Evolutionary conservation across 1,284 basidiomycete genomes (phyloP).

Genomic region (Sanghuangporus sanghuang): DNA sequence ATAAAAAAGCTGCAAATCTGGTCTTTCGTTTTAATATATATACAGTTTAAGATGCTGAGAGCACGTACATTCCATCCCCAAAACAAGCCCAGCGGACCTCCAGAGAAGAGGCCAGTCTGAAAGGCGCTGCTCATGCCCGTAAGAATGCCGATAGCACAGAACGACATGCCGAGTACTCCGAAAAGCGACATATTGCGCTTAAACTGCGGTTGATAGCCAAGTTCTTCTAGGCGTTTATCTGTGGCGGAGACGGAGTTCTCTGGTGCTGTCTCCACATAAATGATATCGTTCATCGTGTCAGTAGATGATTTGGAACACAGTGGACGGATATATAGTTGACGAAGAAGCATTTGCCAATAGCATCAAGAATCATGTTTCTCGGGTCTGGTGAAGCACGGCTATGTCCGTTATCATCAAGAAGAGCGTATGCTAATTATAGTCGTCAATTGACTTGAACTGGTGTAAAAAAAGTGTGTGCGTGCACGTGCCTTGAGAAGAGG

Average conservation of each 20-base stretch:
- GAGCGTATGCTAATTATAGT: no score
- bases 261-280: background rate
- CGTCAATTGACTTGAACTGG: no score
- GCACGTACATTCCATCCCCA: slow-evolving; percentile 60
- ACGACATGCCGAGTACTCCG: slow-evolving; percentile 56
- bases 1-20: slow-evolving; percentile 58
- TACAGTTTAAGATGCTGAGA: background rate
- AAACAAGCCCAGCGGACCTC: slow-evolving; percentile 53
- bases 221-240: slow-evolving; percentile 44
- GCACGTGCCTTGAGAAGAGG: no score
- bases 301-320: background rate
- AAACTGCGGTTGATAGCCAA: slow-evolving; percentile 52
- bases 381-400: no score
- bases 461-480: no score
- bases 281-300: background rate
- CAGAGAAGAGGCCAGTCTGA: slow-evolving; percentile 54
- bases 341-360: no score
- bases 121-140: slow-evolving; percentile 57
- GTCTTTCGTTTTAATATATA: background rate
- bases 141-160: slow-evolving; percentile 55
- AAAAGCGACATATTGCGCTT: slow-evolving; percentile 54
- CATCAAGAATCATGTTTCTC: no score
- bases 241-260: slow-evolving; percentile 22
- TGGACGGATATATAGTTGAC: background rate
- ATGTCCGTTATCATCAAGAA: no score